A percentile compares a stretch with the other conserved stretches of the same genome.
phyloP scores from a whole-genome alignment of 2,329 filamentous ascomycete genomes.

The Cytospora leucostoma region DNA sequence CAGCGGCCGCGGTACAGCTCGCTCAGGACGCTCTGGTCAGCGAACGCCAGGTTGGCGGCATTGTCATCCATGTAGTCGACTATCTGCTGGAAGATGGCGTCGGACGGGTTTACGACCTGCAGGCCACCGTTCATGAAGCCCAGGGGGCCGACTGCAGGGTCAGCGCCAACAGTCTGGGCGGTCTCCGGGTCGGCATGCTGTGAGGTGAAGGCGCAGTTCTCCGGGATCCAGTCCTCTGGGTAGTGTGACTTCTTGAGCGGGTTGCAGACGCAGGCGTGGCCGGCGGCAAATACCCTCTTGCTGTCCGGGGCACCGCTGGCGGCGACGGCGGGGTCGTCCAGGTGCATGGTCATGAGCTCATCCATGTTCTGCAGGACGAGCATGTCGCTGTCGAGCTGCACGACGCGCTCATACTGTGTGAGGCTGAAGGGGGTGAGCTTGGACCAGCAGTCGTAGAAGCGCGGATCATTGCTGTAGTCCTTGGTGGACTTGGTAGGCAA shows the following conservation, averaged over 20 bases:
- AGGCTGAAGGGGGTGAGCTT: slow-evolving; percentile 81
- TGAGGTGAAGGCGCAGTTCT: slow-evolving; percentile 60
- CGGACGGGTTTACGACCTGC: slow-evolving; percentile 57
- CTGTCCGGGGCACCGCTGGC: slow-evolving; percentile 42
- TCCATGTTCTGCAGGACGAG: slow-evolving; percentile 83
- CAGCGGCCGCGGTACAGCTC: slow-evolving; percentile 57
- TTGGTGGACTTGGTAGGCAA: slow-evolving; percentile 62
- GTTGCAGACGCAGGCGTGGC: slow-evolving; percentile 86
- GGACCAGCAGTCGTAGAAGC: slow-evolving; percentile 89
- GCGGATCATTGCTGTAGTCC: slow-evolving; percentile 74
- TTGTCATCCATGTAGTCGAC: slow-evolving; percentile 51
- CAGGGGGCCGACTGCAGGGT: slow-evolving; percentile 49
- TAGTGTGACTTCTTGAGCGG: slow-evolving; percentile 78
- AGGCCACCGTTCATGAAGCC: slow-evolving; percentile 59
- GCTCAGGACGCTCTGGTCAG: slow-evolving; percentile 60
- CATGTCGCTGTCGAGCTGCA: slow-evolving; percentile 90
- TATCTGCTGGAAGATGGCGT: slow-evolving; percentile 51
- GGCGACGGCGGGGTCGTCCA: slow-evolving; percentile 41
- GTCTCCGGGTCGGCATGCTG: slow-evolving; percentile 50
- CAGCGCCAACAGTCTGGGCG: slow-evolving; percentile 49
- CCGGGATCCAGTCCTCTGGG: slow-evolving; percentile 65
- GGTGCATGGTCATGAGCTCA: slow-evolving; percentile 80
- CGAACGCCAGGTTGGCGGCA: slow-evolving; percentile 54
- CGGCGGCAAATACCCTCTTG: slow-evolving; percentile 74
- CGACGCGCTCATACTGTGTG: slow-evolving; percentile 74